Base-by-base conservation (phyloP, 305 asterid species). In the Solanum hybrid region DNA sequence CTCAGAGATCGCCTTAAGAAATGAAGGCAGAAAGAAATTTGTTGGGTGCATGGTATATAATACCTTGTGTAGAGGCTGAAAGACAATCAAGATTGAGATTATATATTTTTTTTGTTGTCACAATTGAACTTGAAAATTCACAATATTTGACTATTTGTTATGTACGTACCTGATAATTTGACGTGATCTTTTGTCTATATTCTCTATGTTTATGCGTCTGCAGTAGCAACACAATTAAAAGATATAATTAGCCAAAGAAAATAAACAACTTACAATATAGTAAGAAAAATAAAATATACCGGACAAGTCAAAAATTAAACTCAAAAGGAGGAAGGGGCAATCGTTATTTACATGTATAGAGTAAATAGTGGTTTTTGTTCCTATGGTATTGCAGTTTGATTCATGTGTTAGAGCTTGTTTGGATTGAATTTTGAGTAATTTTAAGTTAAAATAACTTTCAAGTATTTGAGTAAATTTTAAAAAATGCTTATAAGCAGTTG, bases 161-260 rank as follows among this genome's bases (percentile, higher is more conserved):
- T 12, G 73, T 91, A 97, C 98, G 11, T 75, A 31, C 79, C 99
- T 97, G 98, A 91, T 97, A 97, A 94, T 97, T 97, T 64, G 99
- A 96, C 90, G 93, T 95, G 88, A 97, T 97, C 95, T 95, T 96
- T 93, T 96, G 98, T 89, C 99, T 95, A 95, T 97, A 97, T 90
- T 97, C 99, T 86, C 95, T 91, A 86, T 96, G 99, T 94, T 92
- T 97, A 92, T 95, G 98, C 72, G 93, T 89, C 99, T 97, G 98
- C 92, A 91, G 24, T 80, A 91, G 89, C 76, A 72, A 90, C 89
- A 85, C 32, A 78, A 69, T 42, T 2, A 56, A 87, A 92, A 89
- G 88, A 31, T 29, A 14, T 26, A 71, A 80, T 73, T 80, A 38
- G 69, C 38, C 71, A 66, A 80, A 17, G 1, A 80, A 3, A 71